Conservation (phyloP, 495 filamentous ascomycete species). For the Viridothelium virens region DNA sequence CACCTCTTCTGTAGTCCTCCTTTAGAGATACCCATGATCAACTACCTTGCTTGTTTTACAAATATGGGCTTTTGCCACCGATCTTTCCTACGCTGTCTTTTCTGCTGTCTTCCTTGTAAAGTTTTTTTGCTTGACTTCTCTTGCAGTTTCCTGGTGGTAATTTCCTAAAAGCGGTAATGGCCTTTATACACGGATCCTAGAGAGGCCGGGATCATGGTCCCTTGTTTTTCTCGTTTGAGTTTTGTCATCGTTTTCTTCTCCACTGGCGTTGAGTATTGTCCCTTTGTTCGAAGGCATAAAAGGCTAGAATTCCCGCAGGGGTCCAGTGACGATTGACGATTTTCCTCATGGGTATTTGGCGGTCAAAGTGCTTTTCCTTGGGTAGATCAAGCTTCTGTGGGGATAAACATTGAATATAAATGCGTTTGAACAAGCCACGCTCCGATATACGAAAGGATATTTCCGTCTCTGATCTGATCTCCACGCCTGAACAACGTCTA, state of each 20-base stretch:
- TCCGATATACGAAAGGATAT: background rate
- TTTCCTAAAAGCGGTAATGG: background rate
- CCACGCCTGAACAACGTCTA: background rate
- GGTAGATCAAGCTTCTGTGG: constrained; percentile 1
- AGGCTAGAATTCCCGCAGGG: background rate
- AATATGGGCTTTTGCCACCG: background rate
- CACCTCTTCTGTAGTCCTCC: constrained; percentile 6
- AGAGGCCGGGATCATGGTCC: background rate
- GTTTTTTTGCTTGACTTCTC: background rate
- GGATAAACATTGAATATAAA: constrained; percentile 10
- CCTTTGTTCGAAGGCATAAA: background rate
- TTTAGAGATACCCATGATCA: constrained; percentile 10
- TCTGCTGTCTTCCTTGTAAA: background rate
- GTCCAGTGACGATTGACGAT: background rate
- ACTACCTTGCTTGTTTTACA: background rate
- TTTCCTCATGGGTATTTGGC: constrained; percentile 4
- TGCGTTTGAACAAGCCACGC: constrained; percentile 1
- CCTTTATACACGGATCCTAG: background rate
- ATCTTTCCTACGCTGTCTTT: background rate
- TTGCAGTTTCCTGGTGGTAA: background rate
- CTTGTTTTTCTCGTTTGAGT: background rate
- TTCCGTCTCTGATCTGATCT: background rate
- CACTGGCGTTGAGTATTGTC: background rate
- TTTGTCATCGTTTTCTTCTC: background rate
- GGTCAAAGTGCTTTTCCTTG: background rate